These are phyloP conservation scores for Panicum virgatum DNA, from an alignment of 202 grass and related monocot genomes.

Conservation along the genomic window DNA sequence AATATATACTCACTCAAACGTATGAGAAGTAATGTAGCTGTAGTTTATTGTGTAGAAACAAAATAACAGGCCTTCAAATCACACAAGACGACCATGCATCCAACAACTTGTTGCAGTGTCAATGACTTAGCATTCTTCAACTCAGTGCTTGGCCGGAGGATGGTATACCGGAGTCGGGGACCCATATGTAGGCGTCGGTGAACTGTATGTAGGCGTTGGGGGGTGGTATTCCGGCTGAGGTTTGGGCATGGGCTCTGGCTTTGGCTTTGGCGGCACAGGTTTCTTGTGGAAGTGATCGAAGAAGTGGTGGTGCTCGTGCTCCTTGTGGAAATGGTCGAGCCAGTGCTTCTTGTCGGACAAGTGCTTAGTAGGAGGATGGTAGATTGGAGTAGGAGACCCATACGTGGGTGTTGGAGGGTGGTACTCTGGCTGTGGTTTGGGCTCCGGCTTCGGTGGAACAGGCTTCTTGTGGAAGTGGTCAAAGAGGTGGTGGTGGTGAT, in stretches of 20 bases:
- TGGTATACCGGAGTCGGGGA: background rate
- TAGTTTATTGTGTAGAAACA: conserved; percentile 22
- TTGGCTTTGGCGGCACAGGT: background rate
- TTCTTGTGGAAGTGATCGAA: conserved; percentile 40
- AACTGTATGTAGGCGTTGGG: background rate
- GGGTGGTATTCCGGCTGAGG: conserved; percentile 18
- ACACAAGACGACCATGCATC: background rate
- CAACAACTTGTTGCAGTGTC: background rate
- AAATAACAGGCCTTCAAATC: background rate
- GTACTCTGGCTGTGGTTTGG: background rate
- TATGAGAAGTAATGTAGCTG: background rate
- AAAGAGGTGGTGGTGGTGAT: background rate
- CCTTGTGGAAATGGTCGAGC: background rate
- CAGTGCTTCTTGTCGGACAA: background rate
- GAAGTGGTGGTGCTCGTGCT: background rate
- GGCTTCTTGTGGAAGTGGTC: conserved; percentile 48
- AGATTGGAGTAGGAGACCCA: background rate
- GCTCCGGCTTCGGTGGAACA: background rate
- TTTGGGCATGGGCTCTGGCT: conserved; percentile 7
- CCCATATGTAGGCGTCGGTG: background rate
- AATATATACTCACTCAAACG: background rate
- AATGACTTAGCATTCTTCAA: background rate
- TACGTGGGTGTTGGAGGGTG: conserved; percentile 3
- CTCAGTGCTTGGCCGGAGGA: background rate
- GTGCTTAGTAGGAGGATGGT: background rate